phyloP scores from a whole-genome alignment of 148 eudicot genomes.

The Arctostaphylos glauca region DNA sequence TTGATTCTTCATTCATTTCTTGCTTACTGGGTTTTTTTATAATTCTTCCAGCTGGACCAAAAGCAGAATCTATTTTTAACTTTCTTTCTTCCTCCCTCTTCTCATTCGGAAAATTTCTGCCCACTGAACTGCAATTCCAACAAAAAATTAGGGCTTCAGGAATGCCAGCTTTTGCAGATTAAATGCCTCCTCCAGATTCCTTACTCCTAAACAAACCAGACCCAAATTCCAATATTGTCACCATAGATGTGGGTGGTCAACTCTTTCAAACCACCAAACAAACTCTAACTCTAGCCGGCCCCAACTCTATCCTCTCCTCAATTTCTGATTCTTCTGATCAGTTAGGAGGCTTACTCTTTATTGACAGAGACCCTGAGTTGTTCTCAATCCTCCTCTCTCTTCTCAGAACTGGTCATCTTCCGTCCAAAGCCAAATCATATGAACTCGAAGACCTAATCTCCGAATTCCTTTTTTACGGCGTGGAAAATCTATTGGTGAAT shows the following conservation, averaged over 20 bases:
- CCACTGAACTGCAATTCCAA: neutral
- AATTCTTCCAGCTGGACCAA: neutral
- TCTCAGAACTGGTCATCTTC: slow-evolving; percentile 66
- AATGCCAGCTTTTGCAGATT: slow-evolving; percentile 37
- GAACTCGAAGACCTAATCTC: slow-evolving; percentile 56
- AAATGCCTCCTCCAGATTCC: slow-evolving; percentile 32
- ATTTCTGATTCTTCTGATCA: slow-evolving; percentile 28
- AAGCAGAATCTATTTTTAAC: neutral
- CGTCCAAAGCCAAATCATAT: slow-evolving; percentile 49
- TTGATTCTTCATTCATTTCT: too few relatives aligned
- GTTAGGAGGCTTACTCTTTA: slow-evolving; percentile 38
- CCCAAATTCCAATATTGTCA: slow-evolving; percentile 36
- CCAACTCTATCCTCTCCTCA: slow-evolving; percentile 59
- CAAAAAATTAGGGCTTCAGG: neutral
- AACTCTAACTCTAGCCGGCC: slow-evolving; percentile 67
- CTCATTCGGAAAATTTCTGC: neutral
- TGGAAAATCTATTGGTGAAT: slow-evolving; percentile 50
- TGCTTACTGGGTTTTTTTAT: too few relatives aligned
- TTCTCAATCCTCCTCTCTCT: slow-evolving; percentile 76
- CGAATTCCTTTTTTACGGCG: slow-evolving; percentile 69
- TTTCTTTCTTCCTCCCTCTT: neutral
- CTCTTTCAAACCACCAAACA: slow-evolving; percentile 75
- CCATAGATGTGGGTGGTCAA: slow-evolving; percentile 84
- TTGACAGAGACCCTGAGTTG: slow-evolving; percentile 84
- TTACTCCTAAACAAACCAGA: slow-evolving; percentile 15